phyloP scores from a whole-genome alignment of 345 rosid genomes.

The Theobroma cacao region DNA sequence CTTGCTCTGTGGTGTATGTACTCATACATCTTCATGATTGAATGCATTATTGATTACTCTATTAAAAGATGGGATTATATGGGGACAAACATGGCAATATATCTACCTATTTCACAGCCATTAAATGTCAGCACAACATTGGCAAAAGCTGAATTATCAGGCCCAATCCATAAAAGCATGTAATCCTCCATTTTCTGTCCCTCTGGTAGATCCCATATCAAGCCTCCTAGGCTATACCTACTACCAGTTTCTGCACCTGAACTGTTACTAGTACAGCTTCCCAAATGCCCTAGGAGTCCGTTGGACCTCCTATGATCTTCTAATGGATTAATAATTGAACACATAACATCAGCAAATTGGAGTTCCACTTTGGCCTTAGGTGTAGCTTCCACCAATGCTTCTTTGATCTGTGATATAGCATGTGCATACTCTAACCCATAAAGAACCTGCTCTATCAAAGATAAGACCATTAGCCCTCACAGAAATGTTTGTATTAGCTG shows the following conservation, averaged over 20 bases:
- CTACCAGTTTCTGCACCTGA: slow-evolving; percentile 20
- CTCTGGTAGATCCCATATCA: slow-evolving; percentile 65
- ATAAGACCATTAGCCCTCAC: not conserved
- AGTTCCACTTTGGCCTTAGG: slow-evolving; percentile 25
- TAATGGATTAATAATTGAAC: slow-evolving; percentile 50
- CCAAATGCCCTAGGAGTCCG: slow-evolving; percentile 27
- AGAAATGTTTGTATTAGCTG: not conserved
- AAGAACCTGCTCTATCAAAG: slow-evolving; percentile 55
- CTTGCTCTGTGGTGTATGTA: not conserved
- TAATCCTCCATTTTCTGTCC: slow-evolving; percentile 66
- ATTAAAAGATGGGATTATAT: not conserved
- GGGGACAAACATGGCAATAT: slow-evolving; percentile 12
- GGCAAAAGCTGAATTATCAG: slow-evolving; percentile 73
- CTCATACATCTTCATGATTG: not conserved
- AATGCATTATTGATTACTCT: not conserved
- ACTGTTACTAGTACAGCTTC: slow-evolving; percentile 22
- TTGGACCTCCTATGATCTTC: slow-evolving; percentile 27
- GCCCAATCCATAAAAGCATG: slow-evolving; percentile 77
- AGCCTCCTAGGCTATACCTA: slow-evolving; percentile 61
- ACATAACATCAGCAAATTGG: slow-evolving; percentile 54
- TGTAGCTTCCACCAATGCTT: slow-evolving; percentile 34
- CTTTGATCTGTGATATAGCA: slow-evolving; percentile 50
- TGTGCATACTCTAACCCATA: slow-evolving; percentile 86
- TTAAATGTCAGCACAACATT: slow-evolving; percentile 79
- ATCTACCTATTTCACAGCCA: slow-evolving; percentile 78